These are phyloP conservation scores for Trifolium subterraneum DNA, from an alignment of 306 rosid genomes.

Conservation along the genomic window DNA sequence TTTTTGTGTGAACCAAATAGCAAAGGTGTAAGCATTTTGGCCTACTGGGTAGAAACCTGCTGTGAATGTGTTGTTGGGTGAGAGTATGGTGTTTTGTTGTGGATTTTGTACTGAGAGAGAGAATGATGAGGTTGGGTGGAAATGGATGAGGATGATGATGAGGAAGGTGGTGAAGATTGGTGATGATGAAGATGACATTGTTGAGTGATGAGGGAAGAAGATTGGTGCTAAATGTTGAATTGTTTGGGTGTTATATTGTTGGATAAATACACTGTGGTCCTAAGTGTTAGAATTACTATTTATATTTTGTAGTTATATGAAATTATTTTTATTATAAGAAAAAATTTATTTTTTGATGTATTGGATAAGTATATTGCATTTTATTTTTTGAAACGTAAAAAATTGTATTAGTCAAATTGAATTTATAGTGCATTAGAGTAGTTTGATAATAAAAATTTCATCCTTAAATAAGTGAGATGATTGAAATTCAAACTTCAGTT, in stretches of 20 bases:
- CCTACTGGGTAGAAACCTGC: conserved; percentile 27
- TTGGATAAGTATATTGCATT: too few relatives aligned
- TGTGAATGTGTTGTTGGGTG: background rate
- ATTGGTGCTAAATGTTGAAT: background rate
- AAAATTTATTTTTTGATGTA: too few relatives aligned
- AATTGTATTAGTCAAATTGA: too few relatives aligned
- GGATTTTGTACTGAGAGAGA: conserved; percentile 12
- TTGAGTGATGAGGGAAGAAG: background rate
- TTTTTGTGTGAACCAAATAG: conserved; percentile 22
- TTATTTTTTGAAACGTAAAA: too few relatives aligned
- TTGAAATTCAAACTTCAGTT: too few relatives aligned
- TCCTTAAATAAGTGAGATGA: too few relatives aligned
- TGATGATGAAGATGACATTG: conserved; percentile 7
- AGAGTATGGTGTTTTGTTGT: background rate
- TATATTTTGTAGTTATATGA: too few relatives aligned
- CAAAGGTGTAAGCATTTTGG: conserved; percentile 1
- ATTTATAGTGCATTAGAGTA: too few relatives aligned
- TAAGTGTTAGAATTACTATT: too few relatives aligned
- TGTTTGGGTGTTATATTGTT: background rate
- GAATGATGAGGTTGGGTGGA: background rate
- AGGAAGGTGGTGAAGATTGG: background rate
- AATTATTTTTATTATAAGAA: too few relatives aligned
- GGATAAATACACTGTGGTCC: background rate
- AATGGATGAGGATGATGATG: background rate
- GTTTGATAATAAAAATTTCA: too few relatives aligned